Evolutionary conservation across 2,329 filamentous ascomycete species (phyloP).

Genomic region (Claviceps sp.): DNA sequence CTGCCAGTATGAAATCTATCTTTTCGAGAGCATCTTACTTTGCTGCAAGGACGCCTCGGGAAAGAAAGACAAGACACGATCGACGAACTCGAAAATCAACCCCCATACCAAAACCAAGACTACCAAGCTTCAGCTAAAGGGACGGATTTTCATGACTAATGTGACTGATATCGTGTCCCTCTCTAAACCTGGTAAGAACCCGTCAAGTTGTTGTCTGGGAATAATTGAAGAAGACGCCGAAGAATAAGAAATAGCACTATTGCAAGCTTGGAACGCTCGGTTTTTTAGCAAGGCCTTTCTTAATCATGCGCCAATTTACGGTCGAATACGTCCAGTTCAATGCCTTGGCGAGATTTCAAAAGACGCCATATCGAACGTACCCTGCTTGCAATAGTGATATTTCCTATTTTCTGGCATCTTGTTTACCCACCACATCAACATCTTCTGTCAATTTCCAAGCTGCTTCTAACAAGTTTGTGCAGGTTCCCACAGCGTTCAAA

Average conservation of each 20-base stretch:
- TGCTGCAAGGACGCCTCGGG: conserved; percentile 93
- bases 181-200: conserved; percentile 63
- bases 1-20: conserved; percentile 81
- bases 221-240: too few relatives aligned
- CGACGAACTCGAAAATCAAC: conserved; percentile 40
- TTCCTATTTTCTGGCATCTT: conserved; percentile 45
- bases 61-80: conserved; percentile 52
- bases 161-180: conserved; percentile 88
- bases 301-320: too few relatives aligned
- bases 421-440: too few relatives aligned
- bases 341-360: too few relatives aligned
- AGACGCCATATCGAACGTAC: too few relatives aligned
- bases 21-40: conserved; percentile 88
- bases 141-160: conserved; percentile 97
- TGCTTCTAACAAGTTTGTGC: conserved; percentile 15
- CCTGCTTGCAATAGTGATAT: too few relatives aligned
- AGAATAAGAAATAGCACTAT: too few relatives aligned
- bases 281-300: too few relatives aligned
- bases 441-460: neutral
- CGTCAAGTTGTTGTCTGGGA: too few relatives aligned
- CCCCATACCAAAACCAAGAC: conserved; percentile 56
- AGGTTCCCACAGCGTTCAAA: conserved; percentile 92
- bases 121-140: conserved; percentile 85
- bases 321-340: too few relatives aligned
- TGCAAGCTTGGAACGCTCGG: too few relatives aligned